Base-by-base conservation (phyloP, 2,329 filamentous ascomycete genomes). In the Sporothrix sp. region DNA sequence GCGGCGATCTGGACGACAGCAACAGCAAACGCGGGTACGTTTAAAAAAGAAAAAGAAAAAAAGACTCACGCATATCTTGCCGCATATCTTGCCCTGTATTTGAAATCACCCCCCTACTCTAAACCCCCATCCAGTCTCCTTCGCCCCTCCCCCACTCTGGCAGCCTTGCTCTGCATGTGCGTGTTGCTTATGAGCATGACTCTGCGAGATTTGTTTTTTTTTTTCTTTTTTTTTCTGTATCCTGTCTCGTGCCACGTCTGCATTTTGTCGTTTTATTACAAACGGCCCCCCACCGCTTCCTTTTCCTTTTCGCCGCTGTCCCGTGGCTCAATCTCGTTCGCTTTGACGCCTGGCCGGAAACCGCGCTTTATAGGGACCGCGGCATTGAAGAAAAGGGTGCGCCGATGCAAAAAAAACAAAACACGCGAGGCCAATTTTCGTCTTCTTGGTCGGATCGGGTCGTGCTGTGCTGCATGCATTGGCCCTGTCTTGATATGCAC, bases 21-120 rank as follows among this genome's bases (percentile, higher is more conserved):
- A 69, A 71, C 58, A 76, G 75, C 62, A 86, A 85, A 68, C 78
- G 82, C 75, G 84, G 83, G 84, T 87, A 53, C 50, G 55, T 48
- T 16, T 11, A 35, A 37, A 14, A 14, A 14, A 20, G 20, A 16
- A 33, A n/a, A n/a, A n/a, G n/a, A n/a, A n/a, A n/a, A n/a, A n/a
- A n/a, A n/a, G n/a, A n/a, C n/a, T n/a, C n/a, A 18, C n/a, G 21
- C 35, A 46, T n/a, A 20, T 16, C 30, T 33, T 37, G 6, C 16
- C 21, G 20, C 20, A 18, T 39, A 25, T 16, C 21, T 39, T 7
- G 8, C 18, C 11, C 16, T 27, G n/a, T 25, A 10, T 25, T 45
- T 36, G 30, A 36, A 25, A 35, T 18, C 43, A 21, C 27, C 40
- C 40, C 28, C 30, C 20, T 10, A 5, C 25, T 28, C 35, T 25